These are phyloP conservation scores for Ceratobasidium sp. DNA, from an alignment of 1,284 basidiomycete species.

Conservation along the genomic window DNA sequence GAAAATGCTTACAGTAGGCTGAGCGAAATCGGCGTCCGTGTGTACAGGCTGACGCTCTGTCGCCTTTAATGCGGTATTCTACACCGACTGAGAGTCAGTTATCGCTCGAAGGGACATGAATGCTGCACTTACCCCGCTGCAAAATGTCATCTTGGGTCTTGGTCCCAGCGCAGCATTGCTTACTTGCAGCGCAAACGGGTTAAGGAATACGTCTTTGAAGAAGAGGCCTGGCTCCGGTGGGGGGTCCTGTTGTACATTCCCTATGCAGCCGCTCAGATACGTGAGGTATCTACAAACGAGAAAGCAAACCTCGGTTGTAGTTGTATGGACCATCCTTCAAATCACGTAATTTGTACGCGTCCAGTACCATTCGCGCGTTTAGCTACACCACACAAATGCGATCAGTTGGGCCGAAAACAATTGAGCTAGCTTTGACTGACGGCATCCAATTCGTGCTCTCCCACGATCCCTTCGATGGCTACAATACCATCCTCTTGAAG, in stretches of 20 bases:
- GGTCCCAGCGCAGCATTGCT: conserved; percentile 39
- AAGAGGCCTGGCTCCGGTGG: conserved; percentile 32
- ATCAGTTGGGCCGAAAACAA: not conserved
- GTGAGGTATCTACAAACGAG: not conserved
- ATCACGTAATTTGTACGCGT: conserved; percentile 28
- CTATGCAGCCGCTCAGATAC: not conserved
- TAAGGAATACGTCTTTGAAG: conserved; percentile 41
- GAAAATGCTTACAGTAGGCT: conserved; percentile 1
- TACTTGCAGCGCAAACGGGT: conserved; percentile 41
- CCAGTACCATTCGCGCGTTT: conserved; percentile 37
- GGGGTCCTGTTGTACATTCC: conserved; percentile 44
- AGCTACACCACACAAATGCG: conserved; percentile 5
- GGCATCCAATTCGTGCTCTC: conserved; percentile 34
- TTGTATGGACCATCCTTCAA: conserved; percentile 30
- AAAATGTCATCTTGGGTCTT: conserved; percentile 42
- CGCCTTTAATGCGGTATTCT: conserved; percentile 41
- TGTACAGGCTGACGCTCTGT: conserved; percentile 41
- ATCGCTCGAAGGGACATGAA: not conserved
- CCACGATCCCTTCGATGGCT: conserved; percentile 36
- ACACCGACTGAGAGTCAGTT: not conserved
- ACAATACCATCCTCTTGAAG: conserved; percentile 43
- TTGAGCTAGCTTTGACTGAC: not conserved
- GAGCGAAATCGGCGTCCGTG: conserved; percentile 43
- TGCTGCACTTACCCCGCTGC: conserved; percentile 32
- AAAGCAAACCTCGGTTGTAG: conserved; percentile 21